Evolutionary conservation across 768 basidiomycete genomes (phyloP).

Genomic region (Tricholoma saponaceum): DNA sequence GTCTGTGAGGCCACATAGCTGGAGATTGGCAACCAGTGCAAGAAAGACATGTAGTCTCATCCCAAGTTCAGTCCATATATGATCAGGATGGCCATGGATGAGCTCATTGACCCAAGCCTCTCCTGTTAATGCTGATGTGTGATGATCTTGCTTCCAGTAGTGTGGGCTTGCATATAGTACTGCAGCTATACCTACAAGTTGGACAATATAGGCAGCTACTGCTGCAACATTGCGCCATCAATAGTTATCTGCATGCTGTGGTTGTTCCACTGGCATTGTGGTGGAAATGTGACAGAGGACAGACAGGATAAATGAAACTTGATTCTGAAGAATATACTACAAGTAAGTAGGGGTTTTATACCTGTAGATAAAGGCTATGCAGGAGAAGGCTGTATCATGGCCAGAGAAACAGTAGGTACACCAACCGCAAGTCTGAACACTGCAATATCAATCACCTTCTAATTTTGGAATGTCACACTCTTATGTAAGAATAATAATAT

Average conservation of each 20-base stretch:
- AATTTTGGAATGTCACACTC: too few species aligned
- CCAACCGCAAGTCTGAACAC: too few species aligned
- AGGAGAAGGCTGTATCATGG: too few species aligned
- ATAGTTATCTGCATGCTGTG: background rate
- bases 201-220: background rate
- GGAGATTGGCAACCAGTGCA: background rate
- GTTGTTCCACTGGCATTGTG: too few species aligned
- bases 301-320: too few species aligned
- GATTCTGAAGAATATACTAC: too few species aligned
- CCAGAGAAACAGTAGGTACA: too few species aligned
- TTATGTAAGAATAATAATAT: too few species aligned
- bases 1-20: background rate
- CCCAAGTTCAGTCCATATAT: background rate
- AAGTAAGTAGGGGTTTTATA: too few species aligned
- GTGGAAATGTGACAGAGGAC: too few species aligned
- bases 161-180: background rate
- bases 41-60: background rate
- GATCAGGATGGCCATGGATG: background rate
- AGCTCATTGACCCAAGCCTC: background rate
- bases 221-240: background rate
- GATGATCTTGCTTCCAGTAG: conserved; percentile 1
- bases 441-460: too few species aligned
- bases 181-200: background rate
- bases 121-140: background rate
- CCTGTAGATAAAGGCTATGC: too few species aligned